Conservation (phyloP, 768 basidiomycete species). For the Terana coerulea region DNA sequence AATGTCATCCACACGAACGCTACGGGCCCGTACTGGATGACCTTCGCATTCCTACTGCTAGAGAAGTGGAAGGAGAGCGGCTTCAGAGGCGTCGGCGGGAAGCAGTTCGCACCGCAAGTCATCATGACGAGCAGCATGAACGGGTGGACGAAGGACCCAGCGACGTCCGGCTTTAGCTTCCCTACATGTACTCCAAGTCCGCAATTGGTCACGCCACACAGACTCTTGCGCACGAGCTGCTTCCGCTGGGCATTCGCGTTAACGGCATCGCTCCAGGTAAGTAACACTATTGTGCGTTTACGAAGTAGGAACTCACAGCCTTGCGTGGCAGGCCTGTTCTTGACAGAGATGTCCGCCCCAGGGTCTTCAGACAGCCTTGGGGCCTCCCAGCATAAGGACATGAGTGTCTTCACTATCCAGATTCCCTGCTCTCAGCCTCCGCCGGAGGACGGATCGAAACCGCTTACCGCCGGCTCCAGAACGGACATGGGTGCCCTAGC, state of each 20-base stretch:
- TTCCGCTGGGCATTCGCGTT: constrained; percentile 43
- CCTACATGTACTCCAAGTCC: constrained; percentile 47
- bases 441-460: constrained; percentile 10
- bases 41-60: constrained; percentile 49
- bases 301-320: neutral
- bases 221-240: constrained; percentile 42
- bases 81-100: constrained; percentile 20
- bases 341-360: constrained; percentile 26
- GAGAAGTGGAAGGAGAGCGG: constrained; percentile 39
- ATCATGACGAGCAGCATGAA: constrained; percentile 51
- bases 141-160: constrained; percentile 47
- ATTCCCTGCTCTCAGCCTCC: constrained; percentile 30
- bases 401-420: constrained; percentile 24
- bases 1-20: constrained; percentile 36
- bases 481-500: constrained; percentile 41
- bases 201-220: constrained; percentile 44
- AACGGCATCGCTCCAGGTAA: constrained; percentile 44
- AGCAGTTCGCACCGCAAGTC: constrained; percentile 41
- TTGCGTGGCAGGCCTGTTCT: constrained; percentile 28
- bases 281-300: constrained; percentile 6
- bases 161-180: constrained; percentile 35
- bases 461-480: constrained; percentile 30
- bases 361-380: constrained; percentile 26
- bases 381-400: constrained; percentile 11
- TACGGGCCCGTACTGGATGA: constrained; percentile 48